Percentiles rank a stretch among this genome's conserved stretches.
Evolutionary conservation across 179 eudicot genomes (phyloP).

Genomic region (Sideroxylon spinosum): DNA sequence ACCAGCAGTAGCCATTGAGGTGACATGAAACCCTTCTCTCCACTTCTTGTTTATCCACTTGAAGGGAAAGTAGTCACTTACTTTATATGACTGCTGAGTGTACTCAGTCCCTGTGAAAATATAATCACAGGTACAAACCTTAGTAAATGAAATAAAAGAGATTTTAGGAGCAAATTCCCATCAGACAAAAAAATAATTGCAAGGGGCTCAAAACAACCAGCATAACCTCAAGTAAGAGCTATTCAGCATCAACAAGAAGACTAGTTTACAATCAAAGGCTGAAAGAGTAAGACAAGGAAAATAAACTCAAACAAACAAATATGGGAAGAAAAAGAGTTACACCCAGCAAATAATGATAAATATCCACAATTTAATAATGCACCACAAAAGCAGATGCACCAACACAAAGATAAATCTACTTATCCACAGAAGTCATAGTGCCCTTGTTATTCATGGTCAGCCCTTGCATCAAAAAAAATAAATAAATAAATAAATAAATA

Average conservation of each 20-base stretch:
- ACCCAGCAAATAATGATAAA: neutral
- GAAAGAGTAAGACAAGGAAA: neutral
- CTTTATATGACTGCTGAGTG: slow-evolving; percentile 66
- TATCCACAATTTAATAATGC: neutral
- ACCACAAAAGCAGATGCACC: neutral
- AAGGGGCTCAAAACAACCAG: neutral
- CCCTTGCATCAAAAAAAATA: too few relatives aligned
- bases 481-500: too few relatives aligned
- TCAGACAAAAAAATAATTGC: neutral
- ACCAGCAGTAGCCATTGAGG: slow-evolving; percentile 38
- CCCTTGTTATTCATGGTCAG: too few relatives aligned
- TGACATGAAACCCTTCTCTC: slow-evolving; percentile 50
- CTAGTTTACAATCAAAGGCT: neutral
- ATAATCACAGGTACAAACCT: neutral
- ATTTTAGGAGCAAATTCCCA: neutral
- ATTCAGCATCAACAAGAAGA: neutral
- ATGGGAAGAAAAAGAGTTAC: neutral
- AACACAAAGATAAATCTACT: neutral
- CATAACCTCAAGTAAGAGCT: neutral
- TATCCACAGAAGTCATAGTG: too few relatives aligned
- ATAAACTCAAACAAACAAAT: neutral
- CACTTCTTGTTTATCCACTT: slow-evolving; percentile 75
- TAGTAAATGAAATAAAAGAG: neutral
- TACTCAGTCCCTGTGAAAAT: slow-evolving; percentile 32
- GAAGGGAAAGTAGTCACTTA: slow-evolving; percentile 64